Conservation (phyloP, 2,329 filamentous ascomycete species). For the Fusarium tjaetaba region DNA sequence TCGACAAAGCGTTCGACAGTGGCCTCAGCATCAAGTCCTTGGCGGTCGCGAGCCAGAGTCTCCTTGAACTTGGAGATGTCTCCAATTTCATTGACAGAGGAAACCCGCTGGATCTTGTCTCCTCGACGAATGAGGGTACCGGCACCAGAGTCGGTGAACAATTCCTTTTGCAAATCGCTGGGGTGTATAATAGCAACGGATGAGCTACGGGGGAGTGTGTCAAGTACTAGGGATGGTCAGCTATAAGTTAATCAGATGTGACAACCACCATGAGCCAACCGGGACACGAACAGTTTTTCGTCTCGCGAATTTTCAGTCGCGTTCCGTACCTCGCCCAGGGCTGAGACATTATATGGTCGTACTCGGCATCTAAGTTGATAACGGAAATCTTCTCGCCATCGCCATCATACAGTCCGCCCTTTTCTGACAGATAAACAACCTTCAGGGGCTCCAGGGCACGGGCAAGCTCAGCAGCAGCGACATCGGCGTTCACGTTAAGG, state of each 20-base stretch:
- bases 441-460: slow-evolving; percentile 91
- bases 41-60: slow-evolving; percentile 82
- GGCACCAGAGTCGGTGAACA: slow-evolving; percentile 95
- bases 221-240: slow-evolving; percentile 66
- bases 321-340: slow-evolving; percentile 96
- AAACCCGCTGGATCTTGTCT: slow-evolving; percentile 83
- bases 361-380: slow-evolving; percentile 98
- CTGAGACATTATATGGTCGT: slow-evolving; percentile 89
- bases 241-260: not conserved
- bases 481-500: slow-evolving; percentile 97
- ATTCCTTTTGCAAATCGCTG: slow-evolving; percentile 92
- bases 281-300: too few relatives aligned
- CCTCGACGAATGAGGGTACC: slow-evolving; percentile 92
- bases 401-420: slow-evolving; percentile 94
- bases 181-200: slow-evolving; percentile 98
- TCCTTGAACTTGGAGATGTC: slow-evolving; percentile 82
- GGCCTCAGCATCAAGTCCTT: slow-evolving; percentile 81
- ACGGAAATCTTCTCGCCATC: slow-evolving; percentile 94
- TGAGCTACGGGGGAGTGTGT: slow-evolving; percentile 87
- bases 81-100: slow-evolving; percentile 76
- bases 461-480: slow-evolving; percentile 92
- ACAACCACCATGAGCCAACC: too few relatives aligned
- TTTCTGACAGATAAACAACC: slow-evolving; percentile 98
- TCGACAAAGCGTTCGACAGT: slow-evolving; percentile 90
- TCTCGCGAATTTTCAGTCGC: too few relatives aligned